Evolutionary conservation across 192 early-diverging fungal species (phyloP), one percentile per base, ranked within the genome.

Genomic region (Allomyces arbusculus): DNA sequence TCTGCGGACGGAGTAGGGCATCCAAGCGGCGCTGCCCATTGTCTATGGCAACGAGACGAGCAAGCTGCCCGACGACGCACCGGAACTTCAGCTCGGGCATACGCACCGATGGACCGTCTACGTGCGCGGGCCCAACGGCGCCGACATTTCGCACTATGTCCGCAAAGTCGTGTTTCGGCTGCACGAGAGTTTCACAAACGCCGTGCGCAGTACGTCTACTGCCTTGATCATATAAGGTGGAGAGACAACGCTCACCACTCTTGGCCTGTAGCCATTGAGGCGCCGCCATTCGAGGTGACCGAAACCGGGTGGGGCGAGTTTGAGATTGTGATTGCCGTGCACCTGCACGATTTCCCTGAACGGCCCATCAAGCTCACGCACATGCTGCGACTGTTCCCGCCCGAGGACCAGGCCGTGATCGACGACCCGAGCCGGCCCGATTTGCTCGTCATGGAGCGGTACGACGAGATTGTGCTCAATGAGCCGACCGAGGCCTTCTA

Each of bases 261-360:
- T 20, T 45, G 11, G 63, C 22, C n/a, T 44, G 20, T 70, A 89
- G 84, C 79, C 24, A 72, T 90, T 22, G 90, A 91, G 65, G 75
- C 86, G 40, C 87, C 85, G 50, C 94, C 94, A 9, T 97, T 89
- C 68, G 91, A 94, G 73, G 85, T 97, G 25, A 78, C 82, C 28
- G 96, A 99, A 73, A 92, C 96, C 16, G 96, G 96, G 40, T 99
- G 96, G 96, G 96, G 96, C 69, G 92, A 99, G 76, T 99, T 99
- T 75, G 93, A 97, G 65, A 91, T 99, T 63, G 78, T 85, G 24
- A 96, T 97, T 66, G 93, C 91, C 71, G 83, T 99, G 40, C 85
- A 86, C 67, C 91, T 97, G 70, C 79, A 83, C 20, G 84, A 88
- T 28, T 70, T 75, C 14, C 76, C 85, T 64, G 90, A 92, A 64